These are phyloP conservation scores for Scedosporium aurantiacum DNA, from an alignment of 2,329 filamentous ascomycete genomes.

Conservation along the genomic window DNA sequence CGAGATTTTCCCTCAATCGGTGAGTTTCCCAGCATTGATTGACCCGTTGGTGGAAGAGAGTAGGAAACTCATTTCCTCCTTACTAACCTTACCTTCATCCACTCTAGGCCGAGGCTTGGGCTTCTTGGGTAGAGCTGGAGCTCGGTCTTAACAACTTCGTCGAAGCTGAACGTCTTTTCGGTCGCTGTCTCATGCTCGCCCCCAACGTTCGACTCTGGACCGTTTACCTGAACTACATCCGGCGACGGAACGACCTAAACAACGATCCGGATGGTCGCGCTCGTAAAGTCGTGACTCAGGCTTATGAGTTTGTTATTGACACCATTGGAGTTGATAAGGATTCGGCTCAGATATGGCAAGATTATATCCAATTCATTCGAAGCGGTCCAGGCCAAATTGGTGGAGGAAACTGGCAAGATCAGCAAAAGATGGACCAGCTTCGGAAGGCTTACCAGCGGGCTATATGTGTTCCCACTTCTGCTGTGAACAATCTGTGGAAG, in stretches of 20 bases:
- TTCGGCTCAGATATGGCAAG: conserved; percentile 80
- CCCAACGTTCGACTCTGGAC: conserved; percentile 84
- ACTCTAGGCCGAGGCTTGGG: conserved; percentile 77
- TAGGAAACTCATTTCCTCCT: not conserved
- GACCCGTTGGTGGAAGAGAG: not conserved
- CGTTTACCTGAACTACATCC: conserved; percentile 89
- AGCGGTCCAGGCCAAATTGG: conserved; percentile 76
- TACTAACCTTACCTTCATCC: conserved; percentile 21
- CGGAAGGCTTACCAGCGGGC: conserved; percentile 89
- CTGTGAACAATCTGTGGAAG: conserved; percentile 81
- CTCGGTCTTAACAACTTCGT: conserved; percentile 73
- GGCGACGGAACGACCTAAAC: conserved; percentile 72
- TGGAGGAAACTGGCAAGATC: conserved; percentile 85
- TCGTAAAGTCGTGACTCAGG: conserved; percentile 67
- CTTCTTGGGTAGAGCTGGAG: conserved; percentile 81
- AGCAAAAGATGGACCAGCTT: conserved; percentile 92
- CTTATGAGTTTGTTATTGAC: conserved; percentile 86
- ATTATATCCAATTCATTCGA: conserved; percentile 90
- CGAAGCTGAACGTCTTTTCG: conserved; percentile 74
- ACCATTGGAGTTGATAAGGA: conserved; percentile 88
- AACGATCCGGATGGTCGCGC: conserved; percentile 69
- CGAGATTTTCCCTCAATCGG: conserved; percentile 77
- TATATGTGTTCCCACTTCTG: conserved; percentile 74
- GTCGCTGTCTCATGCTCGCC: conserved; percentile 63
- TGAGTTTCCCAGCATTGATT: conserved; percentile 41